These are phyloP conservation scores for Capsella bursapastoris DNA, from an alignment of 345 rosid species.

Conservation along the genomic window DNA sequence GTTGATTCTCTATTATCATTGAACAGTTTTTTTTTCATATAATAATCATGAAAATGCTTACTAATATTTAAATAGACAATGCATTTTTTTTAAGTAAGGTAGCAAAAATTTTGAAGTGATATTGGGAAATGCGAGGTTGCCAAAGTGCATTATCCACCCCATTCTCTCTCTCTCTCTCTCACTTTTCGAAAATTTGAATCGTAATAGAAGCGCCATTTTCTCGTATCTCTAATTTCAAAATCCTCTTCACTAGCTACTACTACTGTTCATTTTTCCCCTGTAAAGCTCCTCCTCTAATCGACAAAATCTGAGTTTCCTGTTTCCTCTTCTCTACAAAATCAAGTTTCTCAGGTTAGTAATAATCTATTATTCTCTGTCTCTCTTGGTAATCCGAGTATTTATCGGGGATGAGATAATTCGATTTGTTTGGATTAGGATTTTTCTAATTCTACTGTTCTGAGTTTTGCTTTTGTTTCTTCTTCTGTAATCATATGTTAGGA, in stretches of 20 bases:
- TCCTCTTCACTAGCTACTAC: neutral
- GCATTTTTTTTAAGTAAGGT: no score
- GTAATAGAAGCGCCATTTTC: neutral
- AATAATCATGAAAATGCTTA: no score
- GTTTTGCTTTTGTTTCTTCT: no score
- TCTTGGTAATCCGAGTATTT: neutral
- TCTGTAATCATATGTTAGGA: slow-evolving; percentile 7
- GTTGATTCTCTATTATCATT: neutral
- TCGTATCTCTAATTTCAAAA: slow-evolving; percentile 18
- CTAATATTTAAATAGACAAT: no score
- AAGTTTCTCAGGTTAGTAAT: slow-evolving; percentile 14
- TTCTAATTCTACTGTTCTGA: neutral
- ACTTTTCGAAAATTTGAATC: no score
- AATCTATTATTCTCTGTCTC: neutral
- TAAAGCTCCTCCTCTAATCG: neutral
- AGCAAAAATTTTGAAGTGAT: no score
- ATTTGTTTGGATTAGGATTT: slow-evolving; percentile 16
- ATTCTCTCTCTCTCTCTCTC: no score
- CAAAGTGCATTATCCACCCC: no score
- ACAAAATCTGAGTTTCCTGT: neutral
- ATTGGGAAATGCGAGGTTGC: no score
- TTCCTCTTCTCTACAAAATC: neutral
- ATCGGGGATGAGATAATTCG: neutral
- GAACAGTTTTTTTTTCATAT: neutral
- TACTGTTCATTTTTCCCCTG: neutral